Evolutionary conservation across 495 filamentous ascomycete genomes (phyloP), one percentile per base, ranked within the genome.

Genomic region (Bacidia rubella): DNA sequence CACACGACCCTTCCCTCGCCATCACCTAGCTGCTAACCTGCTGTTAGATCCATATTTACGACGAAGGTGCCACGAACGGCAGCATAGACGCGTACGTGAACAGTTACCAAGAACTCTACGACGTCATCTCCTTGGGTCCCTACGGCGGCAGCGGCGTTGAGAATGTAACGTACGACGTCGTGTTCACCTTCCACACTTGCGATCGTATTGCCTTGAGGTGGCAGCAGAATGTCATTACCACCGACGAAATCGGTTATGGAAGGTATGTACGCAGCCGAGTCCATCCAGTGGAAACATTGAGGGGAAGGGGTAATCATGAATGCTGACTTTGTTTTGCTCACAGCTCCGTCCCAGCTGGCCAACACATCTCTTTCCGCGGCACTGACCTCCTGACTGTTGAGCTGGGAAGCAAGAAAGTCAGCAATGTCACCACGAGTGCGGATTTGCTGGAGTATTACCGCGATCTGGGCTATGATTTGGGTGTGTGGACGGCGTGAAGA

Each of bases 121-220:
- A 47, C 35, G 38, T 51, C 52, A 57, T 57, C 52, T 29, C 17
- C 9, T 12, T 24, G 12, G 46, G 44, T 1, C 44, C 51, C 1
- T 57, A 54, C 12, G 55, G 55, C 2, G 55, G 51, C 9, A 49
- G 19, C 26, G 55, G 55, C 32, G 55, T 57, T 27, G 40, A 42
- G 1, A 51, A 57, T 3, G 55, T 57, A 0, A 57, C 51, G 1
- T 57, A 57, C 40, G 55, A 54, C 25, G 46, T 57, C 20, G 17
- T 57, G 11, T 54, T 57, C 52, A 57, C 55, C 11, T 54, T 50
- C 26, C 40, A 57, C 45, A 54, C 51, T 1, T 57, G 55, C 41
- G 51, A 57, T 47, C 26, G 47, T 1, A 54, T 57, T 23, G 55
- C 51, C 2, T 27, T 57, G 55, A 11, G 55, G 12, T 57, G 51